Conservation (phyloP, 148 eudicot genomes). For the Rhododendron griersonianum region DNA sequence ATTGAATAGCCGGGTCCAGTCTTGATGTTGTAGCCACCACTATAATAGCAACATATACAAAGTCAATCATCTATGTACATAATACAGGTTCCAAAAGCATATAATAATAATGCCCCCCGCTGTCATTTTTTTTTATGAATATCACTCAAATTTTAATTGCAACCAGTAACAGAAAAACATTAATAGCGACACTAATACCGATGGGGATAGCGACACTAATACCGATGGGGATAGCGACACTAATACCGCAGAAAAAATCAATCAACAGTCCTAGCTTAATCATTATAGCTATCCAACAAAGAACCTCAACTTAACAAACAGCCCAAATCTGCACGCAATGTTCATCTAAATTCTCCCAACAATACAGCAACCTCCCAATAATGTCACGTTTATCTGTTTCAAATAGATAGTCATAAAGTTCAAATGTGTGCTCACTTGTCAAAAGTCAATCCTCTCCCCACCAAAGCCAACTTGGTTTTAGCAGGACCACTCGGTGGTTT, state of each 20-base stretch:
- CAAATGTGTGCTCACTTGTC: slow-evolving; percentile 54
- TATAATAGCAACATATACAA: slow-evolving; percentile 23
- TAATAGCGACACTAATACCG: too few relatives aligned
- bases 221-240: neutral
- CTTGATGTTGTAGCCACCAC: slow-evolving; percentile 99
- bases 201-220: too few relatives aligned
- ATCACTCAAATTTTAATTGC: neutral
- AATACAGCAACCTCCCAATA: neutral
- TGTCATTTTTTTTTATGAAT: neutral
- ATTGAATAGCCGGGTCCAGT: slow-evolving; percentile 90
- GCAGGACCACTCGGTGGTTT: slow-evolving; percentile 71
- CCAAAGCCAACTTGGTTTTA: slow-evolving; percentile 77
- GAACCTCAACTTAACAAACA: neutral
- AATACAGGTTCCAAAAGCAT: neutral
- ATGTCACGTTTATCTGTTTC: neutral
- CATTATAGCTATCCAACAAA: neutral
- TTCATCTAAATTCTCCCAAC: neutral
- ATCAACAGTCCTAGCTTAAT: neutral
- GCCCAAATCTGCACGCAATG: neutral
- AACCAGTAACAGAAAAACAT: neutral
- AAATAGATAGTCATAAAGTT: neutral
- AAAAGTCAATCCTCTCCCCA: slow-evolving; percentile 96
- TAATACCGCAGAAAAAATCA: neutral
- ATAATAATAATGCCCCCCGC: too few relatives aligned
- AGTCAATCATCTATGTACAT: neutral